Conservation (phyloP, 257 asterid species). For the Oldenlandia corymbosa region DNA sequence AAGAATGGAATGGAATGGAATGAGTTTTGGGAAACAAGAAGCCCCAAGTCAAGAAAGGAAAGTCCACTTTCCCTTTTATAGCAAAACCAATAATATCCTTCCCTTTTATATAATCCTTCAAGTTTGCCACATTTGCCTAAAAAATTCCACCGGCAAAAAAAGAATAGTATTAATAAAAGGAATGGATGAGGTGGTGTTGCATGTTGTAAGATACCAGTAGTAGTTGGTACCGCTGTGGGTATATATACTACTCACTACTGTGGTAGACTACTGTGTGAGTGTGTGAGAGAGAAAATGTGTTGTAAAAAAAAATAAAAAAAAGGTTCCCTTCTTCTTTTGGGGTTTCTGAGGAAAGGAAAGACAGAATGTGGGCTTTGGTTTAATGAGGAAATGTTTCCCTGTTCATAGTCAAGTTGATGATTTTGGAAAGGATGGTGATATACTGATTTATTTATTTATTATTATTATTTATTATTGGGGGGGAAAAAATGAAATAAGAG, state of each 20-base stretch:
- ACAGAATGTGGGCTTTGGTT: neutral
- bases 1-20: neutral
- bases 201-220: too few species aligned
- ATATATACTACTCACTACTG: too few species aligned
- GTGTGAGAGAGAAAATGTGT: neutral
- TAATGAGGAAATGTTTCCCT: neutral
- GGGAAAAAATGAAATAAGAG: too few species aligned
- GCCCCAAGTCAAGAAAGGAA: conserved; percentile 18
- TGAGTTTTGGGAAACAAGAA: too few species aligned
- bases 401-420: too few species aligned
- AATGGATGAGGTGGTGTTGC: too few species aligned
- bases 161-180: neutral
- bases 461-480: too few species aligned
- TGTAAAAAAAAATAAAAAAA: too few species aligned
- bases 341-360: neutral
- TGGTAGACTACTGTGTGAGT: neutral
- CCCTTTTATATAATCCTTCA: neutral
- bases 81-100: conserved; percentile 14
- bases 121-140: conserved; percentile 9
- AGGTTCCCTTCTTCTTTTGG: neutral
- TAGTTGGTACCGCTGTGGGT: too few species aligned
- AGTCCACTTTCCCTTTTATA: conserved; percentile 28
- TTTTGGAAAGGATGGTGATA: neutral
- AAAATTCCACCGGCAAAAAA: neutral
- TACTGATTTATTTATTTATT: too few species aligned